Evolutionary conservation across 768 basidiomycete genomes (phyloP), one percentile per base, ranked within the genome.

Genomic region (Suillus decipiens): DNA sequence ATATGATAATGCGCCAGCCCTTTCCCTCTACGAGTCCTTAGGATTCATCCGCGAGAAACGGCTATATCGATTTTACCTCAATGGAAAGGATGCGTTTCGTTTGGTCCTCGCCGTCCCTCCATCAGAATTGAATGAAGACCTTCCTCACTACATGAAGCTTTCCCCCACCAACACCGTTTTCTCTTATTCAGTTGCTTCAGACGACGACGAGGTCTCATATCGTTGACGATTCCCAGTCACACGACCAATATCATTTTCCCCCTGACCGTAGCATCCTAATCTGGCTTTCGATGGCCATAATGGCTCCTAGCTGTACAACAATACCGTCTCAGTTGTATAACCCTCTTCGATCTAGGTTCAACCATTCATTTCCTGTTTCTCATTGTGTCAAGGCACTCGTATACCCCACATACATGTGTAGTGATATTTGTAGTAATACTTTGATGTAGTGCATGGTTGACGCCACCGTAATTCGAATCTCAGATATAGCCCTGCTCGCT

Each of bases 31-130:
- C 77, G 90, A 91, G 64, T 89, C 90, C 8, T 83, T 99, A 50
- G 97, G 97, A 0, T 99, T 99, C 77, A 91, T 98, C 31, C 87
- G 93, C 47, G 96, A 98, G 80, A 99, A 99, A 73, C 88, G 96
- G 5, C 82, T 99, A 19, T 89, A 90, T 73, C 86, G 97, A 1
- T 99, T 99, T 78, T 99, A 99, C 71, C 85, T 99, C 67, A 99
- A 97, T 72, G 94, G 93, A 53, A 98, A 98, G 76, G 95, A 99
- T 72, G 96, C 96, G 0, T 97, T 93, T 71, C 83, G 93, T 43
- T 86, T 95, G 55, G 85, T 92, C 24, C 85, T 92, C 51, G 77
- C 84, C 36, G 75, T 92, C 6, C 82, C 86, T 5, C 71, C 74
- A 43, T 47, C 45, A 7, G 76, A 75, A 36, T 64, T 71, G 61